These are phyloP conservation scores for Termitomyces sp. DNA, from an alignment of 768 basidiomycete species.

Conservation along the genomic window DNA sequence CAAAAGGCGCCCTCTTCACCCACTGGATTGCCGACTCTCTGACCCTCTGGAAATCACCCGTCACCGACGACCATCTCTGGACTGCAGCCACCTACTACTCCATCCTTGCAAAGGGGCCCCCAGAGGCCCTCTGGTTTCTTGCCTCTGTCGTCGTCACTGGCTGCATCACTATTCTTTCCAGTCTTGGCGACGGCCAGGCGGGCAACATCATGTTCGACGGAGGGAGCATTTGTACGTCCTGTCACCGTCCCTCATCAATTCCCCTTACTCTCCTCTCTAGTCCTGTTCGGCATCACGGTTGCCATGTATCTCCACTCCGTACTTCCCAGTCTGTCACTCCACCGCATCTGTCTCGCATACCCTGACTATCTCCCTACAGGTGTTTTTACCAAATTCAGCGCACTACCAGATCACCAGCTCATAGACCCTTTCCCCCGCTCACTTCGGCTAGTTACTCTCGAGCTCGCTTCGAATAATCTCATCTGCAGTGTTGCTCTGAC, in stretches of 20 bases:
- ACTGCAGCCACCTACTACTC: conserved; percentile 80
- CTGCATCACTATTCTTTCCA: conserved; percentile 68
- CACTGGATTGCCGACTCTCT: conserved; percentile 94
- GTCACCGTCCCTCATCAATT: background rate
- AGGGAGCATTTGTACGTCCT: conserved; percentile 73
- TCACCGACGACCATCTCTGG: conserved; percentile 82
- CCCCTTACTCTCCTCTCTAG: conserved; percentile 29
- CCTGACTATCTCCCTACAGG: conserved; percentile 28
- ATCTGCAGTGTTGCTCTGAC: conserved; percentile 86
- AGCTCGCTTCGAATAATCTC: conserved; percentile 79
- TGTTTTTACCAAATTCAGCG: conserved; percentile 53
- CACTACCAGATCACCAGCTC: conserved; percentile 47
- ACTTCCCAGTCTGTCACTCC: conserved; percentile 59
- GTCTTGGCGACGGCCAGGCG: conserved; percentile 69
- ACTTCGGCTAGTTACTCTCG: conserved; percentile 62
- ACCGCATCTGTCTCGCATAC: background rate
- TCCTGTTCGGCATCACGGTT: conserved; percentile 70
- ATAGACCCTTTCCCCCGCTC: conserved; percentile 58
- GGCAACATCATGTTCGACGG: conserved; percentile 92
- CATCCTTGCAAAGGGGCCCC: conserved; percentile 63
- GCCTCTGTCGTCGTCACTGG: conserved; percentile 54
- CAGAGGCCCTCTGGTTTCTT: conserved; percentile 51
- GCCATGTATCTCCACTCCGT: conserved; percentile 73
- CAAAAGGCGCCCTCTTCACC: conserved; percentile 65
- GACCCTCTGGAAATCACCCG: conserved; percentile 84